Base-by-base conservation (phyloP, 1,139 yeast species). In the Meyerozyma sp. region DNA sequence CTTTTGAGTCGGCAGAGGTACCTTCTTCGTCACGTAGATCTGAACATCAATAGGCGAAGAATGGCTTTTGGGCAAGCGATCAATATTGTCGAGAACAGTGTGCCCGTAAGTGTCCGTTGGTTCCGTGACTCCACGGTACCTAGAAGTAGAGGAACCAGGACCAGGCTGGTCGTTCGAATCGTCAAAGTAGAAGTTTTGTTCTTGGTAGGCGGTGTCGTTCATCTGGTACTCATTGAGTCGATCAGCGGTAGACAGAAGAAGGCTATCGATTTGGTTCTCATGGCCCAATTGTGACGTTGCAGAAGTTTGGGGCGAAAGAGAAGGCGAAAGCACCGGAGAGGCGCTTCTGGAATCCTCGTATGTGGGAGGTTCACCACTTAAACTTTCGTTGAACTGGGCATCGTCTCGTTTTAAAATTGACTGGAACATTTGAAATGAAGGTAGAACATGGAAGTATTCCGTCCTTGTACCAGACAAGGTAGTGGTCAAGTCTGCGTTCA, bases 381-480 rank as follows among this genome's bases (percentile, higher is more conserved):
- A 55, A 45, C 68, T 64, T 47, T 73, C 78, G 43, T 55, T 59
- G 46, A 73, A 73, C 50, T 73, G 77, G 32, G 54, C 53, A 45
- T 70, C 74, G 48, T 72, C 74, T 44, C 83, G 55, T 46, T 74
- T 75, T 46, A 80, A 65, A 45, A 81, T 68, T 25, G 78, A 70
- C 50, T 76, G 81, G 51, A 76, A 79, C 82, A 81, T 78, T 51
- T 79, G 84, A 55, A 81, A 81, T 1, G 84, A 78, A 1, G 86
- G 86, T 39, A 81, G 58, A 3, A 81, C 72, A 53, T 81, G 84
- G 50, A 72, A 73, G 51, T 70, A 72, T 46, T 71, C 75, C 0
- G 76, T 71, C 36, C 67, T 72, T 2, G 71, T 56, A 32, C 62
- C 55, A 1, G 73, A 61, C 25, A 34, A 21, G 13, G 37, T 18